Evolutionary conservation across 352 stramenopile genomes (phyloP).

Genomic region (Globisporangium parvum): DNA sequence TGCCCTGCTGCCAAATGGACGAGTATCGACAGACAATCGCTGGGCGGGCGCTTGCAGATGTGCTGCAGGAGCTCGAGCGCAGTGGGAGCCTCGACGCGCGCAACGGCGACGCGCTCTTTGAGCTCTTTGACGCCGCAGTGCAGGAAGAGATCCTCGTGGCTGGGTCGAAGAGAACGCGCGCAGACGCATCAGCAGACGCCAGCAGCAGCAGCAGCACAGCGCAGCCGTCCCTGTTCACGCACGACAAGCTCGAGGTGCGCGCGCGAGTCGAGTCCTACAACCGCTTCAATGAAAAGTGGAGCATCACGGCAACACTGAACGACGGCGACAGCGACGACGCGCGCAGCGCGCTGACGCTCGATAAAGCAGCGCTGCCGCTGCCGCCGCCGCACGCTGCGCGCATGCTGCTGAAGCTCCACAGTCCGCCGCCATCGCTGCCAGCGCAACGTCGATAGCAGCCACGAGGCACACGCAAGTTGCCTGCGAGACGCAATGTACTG

Average conservation of each 20-base stretch:
- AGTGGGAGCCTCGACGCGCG: conserved; percentile 14
- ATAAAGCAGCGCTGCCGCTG: conserved; percentile 19
- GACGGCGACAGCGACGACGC: conserved; percentile 6
- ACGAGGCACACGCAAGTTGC: not conserved
- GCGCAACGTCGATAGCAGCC: too few relatives aligned
- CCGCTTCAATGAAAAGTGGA: conserved; percentile 64
- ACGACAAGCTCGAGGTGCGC: conserved; percentile 35
- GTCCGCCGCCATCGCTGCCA: conserved; percentile 3
- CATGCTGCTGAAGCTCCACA: conserved; percentile 51
- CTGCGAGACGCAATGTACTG: not conserved
- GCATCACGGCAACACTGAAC: conserved; percentile 24
- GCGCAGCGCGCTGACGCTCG: conserved; percentile 21
- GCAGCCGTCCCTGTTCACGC: conserved; percentile 26
- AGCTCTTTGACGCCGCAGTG: conserved; percentile 49
- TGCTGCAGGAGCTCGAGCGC: conserved; percentile 46
- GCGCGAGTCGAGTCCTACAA: conserved; percentile 53
- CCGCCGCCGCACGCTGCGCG: not conserved
- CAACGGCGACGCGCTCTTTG: conserved; percentile 40
- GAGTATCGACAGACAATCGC: conserved; percentile 55
- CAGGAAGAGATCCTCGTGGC: conserved; percentile 19
- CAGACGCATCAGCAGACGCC: not conserved
- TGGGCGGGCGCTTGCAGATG: conserved; percentile 54
- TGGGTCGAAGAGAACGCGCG: not conserved
- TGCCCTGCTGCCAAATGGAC: conserved; percentile 33
- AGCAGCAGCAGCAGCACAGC: not conserved